Evolutionary conservation across 306 rosid species (phyloP), one percentile per base, ranked within the genome.

Genomic region (Sesbania bispinosa): DNA sequence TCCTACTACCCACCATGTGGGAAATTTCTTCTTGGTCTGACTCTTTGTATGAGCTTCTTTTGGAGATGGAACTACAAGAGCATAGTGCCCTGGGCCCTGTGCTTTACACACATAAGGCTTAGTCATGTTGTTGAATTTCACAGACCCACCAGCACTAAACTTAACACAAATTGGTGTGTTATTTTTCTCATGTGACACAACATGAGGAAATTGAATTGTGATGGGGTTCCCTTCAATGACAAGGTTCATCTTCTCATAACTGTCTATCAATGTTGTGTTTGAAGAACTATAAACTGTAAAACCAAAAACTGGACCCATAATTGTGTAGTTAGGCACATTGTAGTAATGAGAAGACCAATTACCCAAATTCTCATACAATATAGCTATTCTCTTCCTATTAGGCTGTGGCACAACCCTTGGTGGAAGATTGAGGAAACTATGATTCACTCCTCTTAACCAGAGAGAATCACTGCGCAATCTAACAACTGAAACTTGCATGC

Each of bases 251-350:
- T 67, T 85, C 35, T 54, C 27, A 13, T n/a, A n/a, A n/a, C 24
- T 65, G 8, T 73, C 73, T 7, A 82, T 0, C 3, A 76, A 71
- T 38, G 61, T 23, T 16, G 65, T 55, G 21, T 41, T 45, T 4
- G 93, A 69, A 7, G 99, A 85, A 70, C 75, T 84, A 47, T 85
- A 94, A 46, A 79, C 85, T 64, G 48, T 39, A 69, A 94, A 61
- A 19, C 99, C 96, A 48, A 89, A 50, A 45, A 91, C 87, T 41
- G 99, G 97, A 61, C 96, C 81, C 24, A 91, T 83, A 73, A 94
- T 74, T 26, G 81, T 64, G 71, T 91, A 61, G 43, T 88, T 85
- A 11, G 97, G 86, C 16, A 94, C 82, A 19, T 79, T 20, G 74
- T 61, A 89, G 72, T 76, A 91, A 63, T 16, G 50, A 32, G 92